Evolutionary conservation across 2,329 filamentous ascomycete species (phyloP).

Genomic region (Aspergillus glaucus): DNA sequence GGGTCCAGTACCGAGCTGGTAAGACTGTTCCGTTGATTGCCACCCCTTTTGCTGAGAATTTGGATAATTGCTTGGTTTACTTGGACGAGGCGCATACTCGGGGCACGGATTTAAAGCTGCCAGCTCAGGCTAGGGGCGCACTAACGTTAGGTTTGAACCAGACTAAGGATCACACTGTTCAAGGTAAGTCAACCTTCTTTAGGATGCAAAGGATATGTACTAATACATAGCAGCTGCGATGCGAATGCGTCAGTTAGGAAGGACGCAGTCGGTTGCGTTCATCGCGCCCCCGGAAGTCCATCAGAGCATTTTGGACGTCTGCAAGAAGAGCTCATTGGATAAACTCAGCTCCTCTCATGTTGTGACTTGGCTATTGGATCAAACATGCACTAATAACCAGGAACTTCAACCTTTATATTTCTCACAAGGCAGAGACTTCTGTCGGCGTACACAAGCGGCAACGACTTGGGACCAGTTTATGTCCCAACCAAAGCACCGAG

Average conservation of each 20-base stretch:
- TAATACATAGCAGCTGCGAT: slow-evolving; percentile 49
- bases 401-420: slow-evolving; percentile 54
- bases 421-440: slow-evolving; percentile 57
- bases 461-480: slow-evolving; percentile 41
- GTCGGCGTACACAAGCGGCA: slow-evolving; percentile 48
- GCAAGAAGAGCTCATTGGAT: slow-evolving; percentile 21
- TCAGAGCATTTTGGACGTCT: slow-evolving; percentile 51
- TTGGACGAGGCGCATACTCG: slow-evolving; percentile 57
- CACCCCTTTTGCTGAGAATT: slow-evolving; percentile 50
- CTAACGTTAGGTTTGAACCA: slow-evolving; percentile 52
- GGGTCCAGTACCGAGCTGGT: slow-evolving; percentile 38
- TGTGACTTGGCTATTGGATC: slow-evolving; percentile 57
- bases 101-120: slow-evolving; percentile 55
- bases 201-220: not conserved
- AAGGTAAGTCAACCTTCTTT: slow-evolving; percentile 40
- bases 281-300: slow-evolving; percentile 57
- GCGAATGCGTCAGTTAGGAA: slow-evolving; percentile 55
- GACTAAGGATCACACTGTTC: slow-evolving; percentile 57
- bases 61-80: slow-evolving; percentile 51
- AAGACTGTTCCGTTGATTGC: slow-evolving; percentile 43
- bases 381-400: slow-evolving; percentile 56
- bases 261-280: slow-evolving; percentile 50
- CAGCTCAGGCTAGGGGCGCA: slow-evolving; percentile 42
- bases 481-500: slow-evolving; percentile 24
- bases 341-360: slow-evolving; percentile 46